Percentiles rank a stretch among this genome's conserved stretches.
Evolutionary conservation across 345 rosid genomes (phyloP).

Genomic region (Eucalyptus coolabah): DNA sequence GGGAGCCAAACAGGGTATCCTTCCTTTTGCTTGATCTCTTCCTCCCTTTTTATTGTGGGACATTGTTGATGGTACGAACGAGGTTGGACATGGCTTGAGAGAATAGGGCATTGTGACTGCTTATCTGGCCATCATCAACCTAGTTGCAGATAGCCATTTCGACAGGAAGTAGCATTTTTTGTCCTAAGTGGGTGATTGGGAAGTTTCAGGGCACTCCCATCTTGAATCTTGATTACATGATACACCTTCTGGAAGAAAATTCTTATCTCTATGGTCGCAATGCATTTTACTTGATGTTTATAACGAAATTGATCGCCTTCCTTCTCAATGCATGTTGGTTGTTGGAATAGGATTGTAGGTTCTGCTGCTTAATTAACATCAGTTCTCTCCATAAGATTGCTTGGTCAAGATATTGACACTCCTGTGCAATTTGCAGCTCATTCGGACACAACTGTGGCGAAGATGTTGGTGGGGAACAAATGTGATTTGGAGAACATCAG

Average conservation of each 20-base stretch:
- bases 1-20: background rate
- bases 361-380: background rate
- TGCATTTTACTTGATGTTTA: background rate
- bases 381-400: background rate
- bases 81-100: background rate
- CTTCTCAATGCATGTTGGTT: background rate
- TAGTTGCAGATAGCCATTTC: background rate
- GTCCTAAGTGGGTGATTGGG: background rate
- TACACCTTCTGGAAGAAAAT: background rate
- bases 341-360: background rate
- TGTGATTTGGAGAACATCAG: slow-evolving; percentile 17
- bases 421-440: background rate
- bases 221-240: background rate
- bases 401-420: background rate
- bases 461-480: slow-evolving; percentile 33
- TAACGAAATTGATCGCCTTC: background rate
- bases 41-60: background rate
- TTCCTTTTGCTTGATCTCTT: background rate
- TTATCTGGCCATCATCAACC: background rate
- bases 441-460: slow-evolving; percentile 1
- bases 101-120: background rate
- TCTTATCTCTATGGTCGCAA: background rate
- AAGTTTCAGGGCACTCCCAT: background rate
- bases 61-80: background rate
- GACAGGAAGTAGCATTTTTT: background rate